A percentile compares a stretch with the other conserved stretches of the same genome.
These are phyloP conservation scores for Chaetomium strumarium DNA, from an alignment of 2,329 filamentous ascomycete genomes.

Conservation along the genomic window DNA sequence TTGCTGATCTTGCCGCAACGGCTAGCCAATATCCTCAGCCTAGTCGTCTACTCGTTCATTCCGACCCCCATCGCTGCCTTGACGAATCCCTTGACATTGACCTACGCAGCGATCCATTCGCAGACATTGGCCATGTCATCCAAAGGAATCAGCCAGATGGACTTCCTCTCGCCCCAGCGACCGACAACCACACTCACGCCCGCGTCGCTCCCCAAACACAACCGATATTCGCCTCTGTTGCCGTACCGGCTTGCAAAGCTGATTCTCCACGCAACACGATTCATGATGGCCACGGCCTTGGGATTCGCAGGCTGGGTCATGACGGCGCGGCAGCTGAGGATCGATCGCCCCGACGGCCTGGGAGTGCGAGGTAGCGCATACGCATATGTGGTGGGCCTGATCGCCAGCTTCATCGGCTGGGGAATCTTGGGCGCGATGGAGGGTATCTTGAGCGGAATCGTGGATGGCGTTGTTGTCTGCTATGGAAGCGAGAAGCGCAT, in stretches of 20 bases:
- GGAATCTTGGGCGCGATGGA: constrained; percentile 88
- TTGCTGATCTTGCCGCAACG: constrained; percentile 76
- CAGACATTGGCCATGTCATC: constrained; percentile 73
- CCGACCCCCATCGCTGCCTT: constrained; percentile 79
- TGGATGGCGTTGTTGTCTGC: constrained; percentile 85
- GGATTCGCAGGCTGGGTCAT: constrained; percentile 97
- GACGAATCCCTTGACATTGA: constrained; percentile 86
- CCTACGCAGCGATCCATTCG: constrained; percentile 90
- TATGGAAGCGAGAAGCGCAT: constrained; percentile 83
- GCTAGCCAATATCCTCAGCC: constrained; percentile 54
- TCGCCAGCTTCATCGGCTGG: constrained; percentile 93
- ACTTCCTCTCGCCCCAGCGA: constrained; percentile 66
- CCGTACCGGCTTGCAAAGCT: constrained; percentile 89
- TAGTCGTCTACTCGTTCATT: constrained; percentile 64
- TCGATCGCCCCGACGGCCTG: constrained; percentile 47
- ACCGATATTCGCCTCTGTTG: constrained; percentile 47
- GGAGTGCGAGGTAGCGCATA: constrained; percentile 76
- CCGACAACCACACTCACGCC: constrained; percentile 68
- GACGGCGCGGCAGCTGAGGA: constrained; percentile 70
- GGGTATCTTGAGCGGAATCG: constrained; percentile 76
- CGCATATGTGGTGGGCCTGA: constrained; percentile 86
- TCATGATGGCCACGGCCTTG: constrained; percentile 83
- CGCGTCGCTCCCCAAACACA: constrained; percentile 37
- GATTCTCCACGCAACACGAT: constrained; percentile 81
- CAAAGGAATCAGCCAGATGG: constrained; percentile 72